Evolutionary conservation across 805 yeast genomes (phyloP).

Genomic region (Candida qinlingensis): DNA sequence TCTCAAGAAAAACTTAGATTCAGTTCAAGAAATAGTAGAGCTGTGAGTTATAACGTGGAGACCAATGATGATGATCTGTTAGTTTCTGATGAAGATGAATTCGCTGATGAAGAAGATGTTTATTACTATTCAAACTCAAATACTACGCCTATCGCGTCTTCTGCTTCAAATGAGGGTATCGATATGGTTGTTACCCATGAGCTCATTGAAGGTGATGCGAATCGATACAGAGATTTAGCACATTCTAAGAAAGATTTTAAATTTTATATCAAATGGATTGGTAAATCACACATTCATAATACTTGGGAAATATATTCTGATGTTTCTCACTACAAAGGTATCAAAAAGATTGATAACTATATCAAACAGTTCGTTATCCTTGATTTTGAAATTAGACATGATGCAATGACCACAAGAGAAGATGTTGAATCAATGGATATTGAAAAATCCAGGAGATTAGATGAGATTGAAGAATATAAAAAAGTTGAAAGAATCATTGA

Average conservation of each 20-base stretch:
- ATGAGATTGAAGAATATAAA: constrained; percentile 77
- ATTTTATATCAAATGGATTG: constrained; percentile 79
- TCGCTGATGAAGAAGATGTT: constrained; percentile 24
- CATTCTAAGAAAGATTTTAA: constrained; percentile 57
- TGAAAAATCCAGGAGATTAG: constrained; percentile 79
- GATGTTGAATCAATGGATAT: constrained; percentile 92
- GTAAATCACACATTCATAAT: constrained; percentile 85
- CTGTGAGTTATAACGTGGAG: constrained; percentile 76
- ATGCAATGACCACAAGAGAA: constrained; percentile 80
- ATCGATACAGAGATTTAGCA: constrained; percentile 31
- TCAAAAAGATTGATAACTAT: constrained; percentile 84
- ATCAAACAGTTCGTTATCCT: constrained; percentile 68
- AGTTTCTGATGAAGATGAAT: constrained; percentile 27
- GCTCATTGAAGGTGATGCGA: constrained; percentile 30
- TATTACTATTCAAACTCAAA: constrained; percentile 20
- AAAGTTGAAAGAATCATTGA: constrained; percentile 88
- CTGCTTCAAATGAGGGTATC: constrained; percentile 28
- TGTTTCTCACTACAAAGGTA: constrained; percentile 54
- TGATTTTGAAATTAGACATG: constrained; percentile 73
- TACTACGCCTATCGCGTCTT: constrained; percentile 20
- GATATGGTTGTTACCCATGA: constrained; percentile 55
- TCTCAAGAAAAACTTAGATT: constrained; percentile 57
- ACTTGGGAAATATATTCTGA: constrained; percentile 77
- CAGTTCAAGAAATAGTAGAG: constrained; percentile 59
- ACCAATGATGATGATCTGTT: constrained; percentile 40